phyloP scores from a whole-genome alignment of 306 rosid genomes.

The Inga leiocalycina region DNA sequence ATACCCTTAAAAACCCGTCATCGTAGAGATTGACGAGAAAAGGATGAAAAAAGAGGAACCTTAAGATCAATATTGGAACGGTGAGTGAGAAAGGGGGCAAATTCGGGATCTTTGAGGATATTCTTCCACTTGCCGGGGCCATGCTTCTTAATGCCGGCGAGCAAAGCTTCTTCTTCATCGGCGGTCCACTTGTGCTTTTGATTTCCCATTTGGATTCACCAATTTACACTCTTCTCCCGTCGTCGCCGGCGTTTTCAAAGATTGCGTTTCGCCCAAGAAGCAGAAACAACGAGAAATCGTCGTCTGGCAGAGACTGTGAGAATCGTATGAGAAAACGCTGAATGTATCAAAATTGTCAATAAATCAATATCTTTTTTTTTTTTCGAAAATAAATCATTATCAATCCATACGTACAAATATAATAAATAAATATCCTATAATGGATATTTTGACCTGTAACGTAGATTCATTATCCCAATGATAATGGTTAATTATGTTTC shows the following conservation, averaged over 20 bases:
- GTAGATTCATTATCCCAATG: no score
- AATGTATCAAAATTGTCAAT: no score
- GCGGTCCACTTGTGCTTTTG: constrained; percentile 77
- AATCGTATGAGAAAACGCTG: no score
- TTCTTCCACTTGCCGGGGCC: constrained; percentile 79
- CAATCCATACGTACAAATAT: no score
- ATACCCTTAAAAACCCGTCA: constrained; percentile 27
- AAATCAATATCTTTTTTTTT: no score
- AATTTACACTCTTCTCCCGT: not conserved
- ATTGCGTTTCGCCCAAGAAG: not conserved
- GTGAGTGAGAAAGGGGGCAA: constrained; percentile 46
- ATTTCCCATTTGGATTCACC: constrained; percentile 52
- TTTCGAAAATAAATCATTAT: no score
- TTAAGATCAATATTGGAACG: constrained; percentile 84
- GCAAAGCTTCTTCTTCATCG: constrained; percentile 68
- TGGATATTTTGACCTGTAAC: no score
- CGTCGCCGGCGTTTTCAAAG: not conserved
- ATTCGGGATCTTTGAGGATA: constrained; percentile 65
- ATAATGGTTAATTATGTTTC: no score
- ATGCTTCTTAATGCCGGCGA: constrained; percentile 65
- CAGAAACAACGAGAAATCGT: not conserved
- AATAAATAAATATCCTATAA: no score
- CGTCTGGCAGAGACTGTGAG: not conserved
- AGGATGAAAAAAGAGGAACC: constrained; percentile 34
- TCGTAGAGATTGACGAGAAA: not conserved